A percentile compares a stretch with the other conserved stretches of the same genome.
phyloP scores from a whole-genome alignment of 441 rosid species.

The Eutrema salsugineum region DNA sequence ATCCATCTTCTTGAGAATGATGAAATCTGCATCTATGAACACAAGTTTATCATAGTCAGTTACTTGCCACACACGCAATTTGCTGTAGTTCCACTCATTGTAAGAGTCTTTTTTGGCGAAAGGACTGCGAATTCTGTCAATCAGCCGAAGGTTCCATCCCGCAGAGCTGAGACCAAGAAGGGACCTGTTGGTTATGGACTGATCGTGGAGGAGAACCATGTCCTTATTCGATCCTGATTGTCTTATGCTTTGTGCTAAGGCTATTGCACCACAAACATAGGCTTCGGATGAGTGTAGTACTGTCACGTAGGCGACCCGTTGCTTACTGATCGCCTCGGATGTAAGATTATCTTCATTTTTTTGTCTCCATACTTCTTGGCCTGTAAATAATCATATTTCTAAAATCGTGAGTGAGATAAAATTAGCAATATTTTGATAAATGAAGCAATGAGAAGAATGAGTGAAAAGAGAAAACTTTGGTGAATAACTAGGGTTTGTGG shows the following conservation, averaged over 20 bases:
- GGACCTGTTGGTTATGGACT: slow-evolving; percentile 37
- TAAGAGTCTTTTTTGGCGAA: slow-evolving; percentile 45
- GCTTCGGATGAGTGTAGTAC: slow-evolving; percentile 73
- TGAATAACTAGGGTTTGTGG: background rate
- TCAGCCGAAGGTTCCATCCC: slow-evolving; percentile 53
- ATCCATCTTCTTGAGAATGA: slow-evolving; percentile 49
- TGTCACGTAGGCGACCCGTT: slow-evolving; percentile 55
- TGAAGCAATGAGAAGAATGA: background rate
- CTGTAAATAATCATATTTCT: background rate
- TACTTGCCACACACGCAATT: slow-evolving; percentile 65
- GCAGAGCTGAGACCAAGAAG: slow-evolving; percentile 41
- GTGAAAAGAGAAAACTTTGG: background rate
- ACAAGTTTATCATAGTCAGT: slow-evolving; percentile 50
- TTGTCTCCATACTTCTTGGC: slow-evolving; percentile 22
- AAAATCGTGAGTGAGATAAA: background rate
- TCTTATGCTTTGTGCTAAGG: slow-evolving; percentile 66
- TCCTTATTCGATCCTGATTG: slow-evolving; percentile 41
- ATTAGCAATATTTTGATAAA: background rate
- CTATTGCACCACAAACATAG: slow-evolving; percentile 77
- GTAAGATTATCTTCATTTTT: background rate
- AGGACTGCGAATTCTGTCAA: slow-evolving; percentile 56
- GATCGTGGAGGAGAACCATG: slow-evolving; percentile 64
- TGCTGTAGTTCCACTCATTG: slow-evolving; percentile 81
- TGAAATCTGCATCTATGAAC: slow-evolving; percentile 61
- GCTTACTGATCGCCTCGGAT: background rate